A percentile compares a stretch with the other conserved stretches of the same genome.
These are phyloP conservation scores for Xylariaceae sp. DNA, from an alignment of 2,329 filamentous ascomycete species.

Conservation along the genomic window DNA sequence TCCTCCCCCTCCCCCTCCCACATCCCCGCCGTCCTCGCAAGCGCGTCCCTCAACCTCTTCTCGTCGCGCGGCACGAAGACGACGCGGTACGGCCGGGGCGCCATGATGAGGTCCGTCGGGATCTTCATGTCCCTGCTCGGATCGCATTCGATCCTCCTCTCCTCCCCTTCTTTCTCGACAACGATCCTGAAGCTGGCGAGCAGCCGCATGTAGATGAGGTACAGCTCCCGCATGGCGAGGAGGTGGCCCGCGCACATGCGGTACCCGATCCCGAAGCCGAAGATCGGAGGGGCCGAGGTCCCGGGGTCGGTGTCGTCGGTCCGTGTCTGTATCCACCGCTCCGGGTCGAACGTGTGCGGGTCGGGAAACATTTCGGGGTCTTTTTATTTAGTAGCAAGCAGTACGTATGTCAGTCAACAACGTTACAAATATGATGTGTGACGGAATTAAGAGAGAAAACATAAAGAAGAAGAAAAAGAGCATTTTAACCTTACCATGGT, in stretches of 20 bases:
- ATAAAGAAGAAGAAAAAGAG: neutral
- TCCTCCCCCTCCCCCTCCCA: neutral
- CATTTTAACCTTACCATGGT: conserved; percentile 21
- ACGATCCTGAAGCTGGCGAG: conserved; percentile 24
- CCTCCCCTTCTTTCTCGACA: conserved; percentile 13
- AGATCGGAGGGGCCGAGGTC: conserved; percentile 24
- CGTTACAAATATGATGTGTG: neutral
- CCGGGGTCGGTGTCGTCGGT: no score
- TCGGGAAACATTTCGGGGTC: conserved; percentile 24
- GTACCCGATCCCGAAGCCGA: conserved; percentile 27
- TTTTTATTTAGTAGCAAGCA: conserved; percentile 6
- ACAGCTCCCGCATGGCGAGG: conserved; percentile 25
- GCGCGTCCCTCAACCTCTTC: conserved; percentile 9
- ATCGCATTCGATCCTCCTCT: conserved; percentile 20
- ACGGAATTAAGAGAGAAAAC: neutral
- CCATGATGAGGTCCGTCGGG: conserved; percentile 26
- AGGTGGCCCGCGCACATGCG: conserved; percentile 28
- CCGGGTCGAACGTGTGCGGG: no score
- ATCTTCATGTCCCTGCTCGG: conserved; percentile 26
- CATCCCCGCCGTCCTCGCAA: conserved; percentile 6
- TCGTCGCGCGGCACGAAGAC: conserved; percentile 24
- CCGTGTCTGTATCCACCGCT: no score
- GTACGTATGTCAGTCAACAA: neutral
- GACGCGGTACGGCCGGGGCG: conserved; percentile 22
- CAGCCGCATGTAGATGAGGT: conserved; percentile 28